A percentile compares a stretch with the other conserved stretches of the same genome.
Evolutionary conservation across 768 basidiomycete species (phyloP).

Genomic region (Cystobasidium ongulense): DNA sequence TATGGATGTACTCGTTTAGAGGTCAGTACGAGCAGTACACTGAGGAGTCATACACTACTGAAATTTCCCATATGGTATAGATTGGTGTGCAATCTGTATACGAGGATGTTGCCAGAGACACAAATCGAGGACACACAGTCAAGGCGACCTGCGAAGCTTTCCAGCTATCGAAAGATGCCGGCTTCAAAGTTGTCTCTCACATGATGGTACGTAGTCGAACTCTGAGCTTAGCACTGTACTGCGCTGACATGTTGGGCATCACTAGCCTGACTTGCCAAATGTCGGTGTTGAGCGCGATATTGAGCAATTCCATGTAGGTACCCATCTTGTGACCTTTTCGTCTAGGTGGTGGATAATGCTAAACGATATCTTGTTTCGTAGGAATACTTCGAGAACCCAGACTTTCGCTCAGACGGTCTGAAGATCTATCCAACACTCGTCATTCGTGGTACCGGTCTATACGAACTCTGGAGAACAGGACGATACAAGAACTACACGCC

Average conservation of each 20-base stretch:
- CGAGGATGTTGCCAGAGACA: constrained; percentile 97
- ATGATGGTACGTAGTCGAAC: too few relatives aligned
- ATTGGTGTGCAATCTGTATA: constrained; percentile 99
- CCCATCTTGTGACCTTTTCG: too few relatives aligned
- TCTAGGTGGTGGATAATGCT: constrained; percentile 53
- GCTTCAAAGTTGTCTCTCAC: constrained; percentile 98
- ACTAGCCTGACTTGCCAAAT: constrained; percentile 83
- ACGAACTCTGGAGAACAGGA: constrained; percentile 43
- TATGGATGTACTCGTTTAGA: constrained; percentile 98
- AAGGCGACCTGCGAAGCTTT: constrained; percentile 94
- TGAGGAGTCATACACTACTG: too few relatives aligned
- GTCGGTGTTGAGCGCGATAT: constrained; percentile 94
- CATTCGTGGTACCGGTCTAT: constrained; percentile 84
- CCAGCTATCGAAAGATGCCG: constrained; percentile 95
- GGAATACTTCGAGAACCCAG: constrained; percentile 98
- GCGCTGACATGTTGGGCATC: neutral
- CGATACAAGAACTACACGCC: constrained; percentile 85
- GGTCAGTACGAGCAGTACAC: constrained; percentile 15
- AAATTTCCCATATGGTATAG: too few relatives aligned
- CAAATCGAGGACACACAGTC: constrained; percentile 97
- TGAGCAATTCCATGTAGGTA: constrained; percentile 97
- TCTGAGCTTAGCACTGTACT: neutral
- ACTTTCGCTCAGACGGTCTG: constrained; percentile 89
- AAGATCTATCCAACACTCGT: constrained; percentile 98
- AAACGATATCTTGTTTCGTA: constrained; percentile 22